phyloP scores from a whole-genome alignment of 1,139 yeast genomes.

The Nakaseomyces sp. region DNA sequence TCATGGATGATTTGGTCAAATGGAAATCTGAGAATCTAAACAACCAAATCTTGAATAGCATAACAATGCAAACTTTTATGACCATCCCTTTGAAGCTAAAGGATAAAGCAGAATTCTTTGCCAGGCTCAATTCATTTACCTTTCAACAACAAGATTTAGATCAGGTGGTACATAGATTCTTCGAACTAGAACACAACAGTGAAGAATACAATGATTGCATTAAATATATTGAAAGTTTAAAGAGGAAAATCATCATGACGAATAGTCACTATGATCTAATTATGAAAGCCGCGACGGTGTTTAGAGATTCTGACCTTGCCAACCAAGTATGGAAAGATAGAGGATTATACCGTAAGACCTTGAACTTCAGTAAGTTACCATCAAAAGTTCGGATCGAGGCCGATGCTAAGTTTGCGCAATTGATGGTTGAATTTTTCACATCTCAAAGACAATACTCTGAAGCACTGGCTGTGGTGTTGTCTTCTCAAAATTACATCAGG shows the following conservation, averaged over 20 bases:
- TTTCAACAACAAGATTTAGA: conserved; percentile 26
- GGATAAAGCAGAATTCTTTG: conserved; percentile 21
- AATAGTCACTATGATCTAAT: conserved; percentile 53
- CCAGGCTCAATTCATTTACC: conserved; percentile 23
- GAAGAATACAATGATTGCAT: conserved; percentile 1
- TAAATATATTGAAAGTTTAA: conserved; percentile 15
- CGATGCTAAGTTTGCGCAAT: conserved; percentile 36
- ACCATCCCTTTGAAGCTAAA: conserved; percentile 24
- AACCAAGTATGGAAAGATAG: conserved; percentile 67
- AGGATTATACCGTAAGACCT: conserved; percentile 58
- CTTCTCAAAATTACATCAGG: conserved; percentile 58
- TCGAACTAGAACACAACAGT: not conserved
- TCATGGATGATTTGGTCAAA: conserved; percentile 14
- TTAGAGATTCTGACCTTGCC: conserved; percentile 48
- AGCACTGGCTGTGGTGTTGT: conserved; percentile 57
- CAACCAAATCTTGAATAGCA: conserved; percentile 16
- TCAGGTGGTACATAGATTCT: conserved; percentile 9
- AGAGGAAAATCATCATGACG: conserved; percentile 32
- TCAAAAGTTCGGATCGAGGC: conserved; percentile 37
- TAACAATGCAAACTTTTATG: conserved; percentile 19
- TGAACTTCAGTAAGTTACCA: conserved; percentile 37
- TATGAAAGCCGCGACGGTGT: conserved; percentile 54
- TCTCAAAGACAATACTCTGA: conserved; percentile 40
- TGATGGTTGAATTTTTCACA: conserved; percentile 27
- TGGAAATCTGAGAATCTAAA: conserved; percentile 19